Evolutionary conservation across 768 basidiomycete genomes (phyloP), one percentile per base, ranked within the genome.

Genomic region (Auricularia cornea): DNA sequence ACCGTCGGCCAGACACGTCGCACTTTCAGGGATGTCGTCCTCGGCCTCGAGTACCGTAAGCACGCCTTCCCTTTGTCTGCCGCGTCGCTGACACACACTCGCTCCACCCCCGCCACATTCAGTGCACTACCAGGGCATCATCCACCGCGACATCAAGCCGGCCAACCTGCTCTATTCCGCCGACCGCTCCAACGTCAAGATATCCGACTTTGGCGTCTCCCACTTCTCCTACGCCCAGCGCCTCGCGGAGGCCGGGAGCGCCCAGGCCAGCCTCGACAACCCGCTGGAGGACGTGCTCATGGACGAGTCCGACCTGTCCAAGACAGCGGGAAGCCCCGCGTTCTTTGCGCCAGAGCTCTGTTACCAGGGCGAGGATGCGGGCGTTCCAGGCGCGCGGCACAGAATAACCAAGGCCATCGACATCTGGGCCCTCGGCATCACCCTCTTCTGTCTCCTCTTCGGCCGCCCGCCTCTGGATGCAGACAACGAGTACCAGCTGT

Each of bases 81-180:
- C 61, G 48, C 60, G 40, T 63, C 32, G 48, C 64, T 61, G 51
- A 62, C 69, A 65, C 38, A 65, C 33, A 30, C 30, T 31, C 23
- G 51, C 59, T 33, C 10, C 18, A 26, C 18, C 20, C 16, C 62
- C 33, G 54, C 38, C 59, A 32, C 38, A 10, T 63, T n/a, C 70
- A 98, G 96, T 99, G 1, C 97, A 99, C 72, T 85, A 89, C 70
- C 94, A 98, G 71, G 97, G 96, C 28, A 98, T 99, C 74, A 98
- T 99, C 59, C 97, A 99, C 76, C 92, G 97, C 63, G 97, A 99
- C 77, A 98, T 99, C 79, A 99, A 99, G 72, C 97, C 97, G 30
- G 92, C 94, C 56, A 99, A 99, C 75, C 85, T 99, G 28, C 82
- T 99, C 31, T 94, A 92, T 87, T 89, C 90, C 2, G 81, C 82